Base-by-base conservation (phyloP, 768 basidiomycete species). In the Termitomyces sp. region DNA sequence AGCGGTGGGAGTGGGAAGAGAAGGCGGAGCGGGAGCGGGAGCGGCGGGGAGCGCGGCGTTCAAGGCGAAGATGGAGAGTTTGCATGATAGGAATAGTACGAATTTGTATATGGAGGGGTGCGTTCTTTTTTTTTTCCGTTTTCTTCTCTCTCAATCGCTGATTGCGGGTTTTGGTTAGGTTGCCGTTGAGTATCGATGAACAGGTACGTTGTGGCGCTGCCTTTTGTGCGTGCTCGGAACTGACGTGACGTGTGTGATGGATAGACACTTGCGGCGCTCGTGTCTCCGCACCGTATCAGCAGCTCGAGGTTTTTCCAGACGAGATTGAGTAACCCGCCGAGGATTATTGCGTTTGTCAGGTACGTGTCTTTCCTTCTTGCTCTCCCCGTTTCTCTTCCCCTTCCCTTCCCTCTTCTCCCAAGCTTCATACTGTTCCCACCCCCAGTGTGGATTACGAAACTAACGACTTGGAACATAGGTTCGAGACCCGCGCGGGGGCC, bases 331-430 rank as follows among this genome's bases (percentile, higher is more conserved):
- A 82, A 83, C 55, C 89, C 89, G 1, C 87, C 89, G 19, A 76
- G 89, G 57, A 88, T 90, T 59, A 91, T 92, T 54, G 90, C 89
- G 0, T 92, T 92, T 63, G 88, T 91, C 41, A 79, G 90, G 90
- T 89, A 61, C 21, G 80, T 54, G 2, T 68, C 46, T 14, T 40
- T 47, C 21, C 31, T 16, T 4, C 17, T 10, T 42, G n/a, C n/a
- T 19, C 9, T 12, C 34, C 19, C 12, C 8, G 19, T 34, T 40
- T 10, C 37, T 3, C 31, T 29, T 35, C 25, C 19, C 31, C 14
- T 29, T 7, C 29, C 29, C 29, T 4, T 29, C 4, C 29, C 29
- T n/a, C n/a, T n/a, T n/a, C n/a, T n/a, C n/a, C n/a, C n/a, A n/a
- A n/a, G n/a, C n/a, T n/a, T n/a, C n/a, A n/a, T n/a, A n/a, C n/a